Percentiles rank a stretch among this genome's conserved stretches.
These are phyloP conservation scores for Sporisorium exsertum DNA, from an alignment of 1,284 basidiomycete species.

Conservation along the genomic window DNA sequence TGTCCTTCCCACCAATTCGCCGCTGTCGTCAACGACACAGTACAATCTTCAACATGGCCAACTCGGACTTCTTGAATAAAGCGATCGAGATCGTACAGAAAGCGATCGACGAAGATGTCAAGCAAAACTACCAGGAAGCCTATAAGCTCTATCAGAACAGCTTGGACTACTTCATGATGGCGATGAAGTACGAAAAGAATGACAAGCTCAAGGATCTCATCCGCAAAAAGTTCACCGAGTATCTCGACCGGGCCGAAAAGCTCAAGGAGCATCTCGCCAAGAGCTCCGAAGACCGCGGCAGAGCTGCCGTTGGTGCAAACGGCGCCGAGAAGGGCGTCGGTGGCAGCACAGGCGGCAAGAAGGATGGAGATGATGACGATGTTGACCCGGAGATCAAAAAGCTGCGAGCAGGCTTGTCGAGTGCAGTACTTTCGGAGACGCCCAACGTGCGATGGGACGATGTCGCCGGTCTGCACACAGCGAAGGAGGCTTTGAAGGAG, in stretches of 20 bases:
- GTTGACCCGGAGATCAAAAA: slow-evolving; percentile 94
- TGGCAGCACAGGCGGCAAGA: slow-evolving; percentile 76
- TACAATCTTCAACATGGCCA: slow-evolving; percentile 46
- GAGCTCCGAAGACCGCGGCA: slow-evolving; percentile 78
- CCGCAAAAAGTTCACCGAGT: slow-evolving; percentile 89
- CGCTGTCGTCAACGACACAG: neutral
- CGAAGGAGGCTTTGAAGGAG: slow-evolving; percentile 96
- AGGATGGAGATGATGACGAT: slow-evolving; percentile 79
- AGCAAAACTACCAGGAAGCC: slow-evolving; percentile 92
- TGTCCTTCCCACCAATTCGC: neutral
- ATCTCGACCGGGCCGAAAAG: slow-evolving; percentile 90
- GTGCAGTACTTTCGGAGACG: slow-evolving; percentile 90
- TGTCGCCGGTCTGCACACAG: slow-evolving; percentile 92
- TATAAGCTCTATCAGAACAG: slow-evolving; percentile 90
- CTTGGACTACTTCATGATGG: slow-evolving; percentile 97
- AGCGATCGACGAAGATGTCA: slow-evolving; percentile 94
- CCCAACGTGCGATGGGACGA: slow-evolving; percentile 99
- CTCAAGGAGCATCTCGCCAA: slow-evolving; percentile 77
- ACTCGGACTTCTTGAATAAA: slow-evolving; percentile 71
- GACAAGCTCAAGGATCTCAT: slow-evolving; percentile 90
- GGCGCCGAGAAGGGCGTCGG: slow-evolving; percentile 75
- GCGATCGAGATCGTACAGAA: slow-evolving; percentile 94
- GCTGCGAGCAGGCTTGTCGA: slow-evolving; percentile 85
- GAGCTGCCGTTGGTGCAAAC: slow-evolving; percentile 82
- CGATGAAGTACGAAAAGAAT: slow-evolving; percentile 92